Evolutionary conservation across 176 grass and related monocot genomes (phyloP).

Genomic region (Lolium multiflorum): DNA sequence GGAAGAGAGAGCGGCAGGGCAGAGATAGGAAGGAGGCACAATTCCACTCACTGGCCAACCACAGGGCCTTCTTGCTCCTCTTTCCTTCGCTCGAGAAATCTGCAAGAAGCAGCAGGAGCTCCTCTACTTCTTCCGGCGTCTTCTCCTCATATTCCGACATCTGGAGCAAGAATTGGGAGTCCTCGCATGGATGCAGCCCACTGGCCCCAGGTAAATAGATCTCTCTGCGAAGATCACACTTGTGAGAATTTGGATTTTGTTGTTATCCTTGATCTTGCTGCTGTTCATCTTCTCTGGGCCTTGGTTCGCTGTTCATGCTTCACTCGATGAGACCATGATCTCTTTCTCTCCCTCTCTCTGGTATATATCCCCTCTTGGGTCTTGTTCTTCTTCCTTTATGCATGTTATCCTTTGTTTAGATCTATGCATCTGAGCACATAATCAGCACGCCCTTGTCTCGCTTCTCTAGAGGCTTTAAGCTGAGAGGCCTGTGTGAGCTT

Average conservation of each 20-base stretch:
- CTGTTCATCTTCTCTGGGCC: conserved; percentile 41
- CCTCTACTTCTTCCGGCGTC: conserved; percentile 27
- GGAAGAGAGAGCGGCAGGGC: background rate
- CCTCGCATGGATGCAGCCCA: conserved; percentile 78
- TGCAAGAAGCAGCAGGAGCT: background rate
- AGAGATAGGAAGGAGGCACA: conserved; percentile 32
- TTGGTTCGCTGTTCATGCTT: conserved; percentile 42
- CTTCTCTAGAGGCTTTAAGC: conserved; percentile 62
- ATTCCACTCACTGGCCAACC: conserved; percentile 62
- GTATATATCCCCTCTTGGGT: conserved; percentile 39
- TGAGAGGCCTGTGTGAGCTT: conserved; percentile 54
- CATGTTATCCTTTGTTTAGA: conserved; percentile 56
- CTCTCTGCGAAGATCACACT: conserved; percentile 40
- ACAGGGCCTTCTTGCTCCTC: conserved; percentile 45
- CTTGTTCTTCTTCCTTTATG: conserved; percentile 48
- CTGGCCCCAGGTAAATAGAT: conserved; percentile 78
- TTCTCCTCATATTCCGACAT: background rate
- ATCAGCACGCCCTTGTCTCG: conserved; percentile 49
- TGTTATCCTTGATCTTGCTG: conserved; percentile 41
- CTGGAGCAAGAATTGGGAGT: conserved; percentile 38
- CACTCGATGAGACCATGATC: conserved; percentile 26
- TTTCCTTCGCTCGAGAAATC: conserved; percentile 42
- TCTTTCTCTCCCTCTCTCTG: background rate
- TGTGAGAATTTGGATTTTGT: conserved; percentile 34
- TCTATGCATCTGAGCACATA: conserved; percentile 54